Percentiles rank a stretch among this genome's conserved stretches.
Conservation (phyloP, 2,329 filamentous ascomycete species). For the Pestalotiopsis sp. region DNA sequence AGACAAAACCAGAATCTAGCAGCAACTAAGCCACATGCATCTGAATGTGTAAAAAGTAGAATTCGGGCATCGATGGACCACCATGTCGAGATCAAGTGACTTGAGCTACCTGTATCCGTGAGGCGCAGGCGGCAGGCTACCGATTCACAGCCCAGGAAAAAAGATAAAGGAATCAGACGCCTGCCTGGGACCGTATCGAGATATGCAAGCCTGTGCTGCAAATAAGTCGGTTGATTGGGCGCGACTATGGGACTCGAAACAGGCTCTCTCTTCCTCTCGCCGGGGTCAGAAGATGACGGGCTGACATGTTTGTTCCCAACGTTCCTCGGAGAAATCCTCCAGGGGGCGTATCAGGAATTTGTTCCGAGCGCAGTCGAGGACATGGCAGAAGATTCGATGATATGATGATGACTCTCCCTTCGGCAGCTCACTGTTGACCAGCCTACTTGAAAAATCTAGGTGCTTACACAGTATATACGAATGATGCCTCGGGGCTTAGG, state of each 20-base stretch:
- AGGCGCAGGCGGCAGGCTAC: slow-evolving; percentile 5
- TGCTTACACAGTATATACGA: background rate
- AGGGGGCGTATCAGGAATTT: too few relatives aligned
- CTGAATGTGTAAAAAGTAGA: background rate
- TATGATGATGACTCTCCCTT: background rate
- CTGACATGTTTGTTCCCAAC: background rate
- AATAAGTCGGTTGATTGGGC: background rate
- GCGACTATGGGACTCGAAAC: background rate
- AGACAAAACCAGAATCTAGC: background rate
- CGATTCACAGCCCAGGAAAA: background rate
- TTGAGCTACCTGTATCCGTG: slow-evolving; percentile 2
- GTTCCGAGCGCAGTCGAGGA: background rate
- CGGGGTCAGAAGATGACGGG: background rate
- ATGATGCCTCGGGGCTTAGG: background rate
- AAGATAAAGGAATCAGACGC: background rate
- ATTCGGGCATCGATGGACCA: background rate
- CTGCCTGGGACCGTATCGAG: background rate
- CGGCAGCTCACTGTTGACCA: too few relatives aligned
- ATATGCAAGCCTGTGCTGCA: background rate
- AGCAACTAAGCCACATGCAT: background rate
- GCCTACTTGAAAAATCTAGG: too few relatives aligned
- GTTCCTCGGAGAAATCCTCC: background rate
- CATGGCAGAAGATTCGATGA: background rate
- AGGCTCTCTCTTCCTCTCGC: background rate
- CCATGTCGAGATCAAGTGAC: slow-evolving; percentile 3